phyloP scores from a whole-genome alignment of 306 rosid genomes.

The Datisca glomerata region DNA sequence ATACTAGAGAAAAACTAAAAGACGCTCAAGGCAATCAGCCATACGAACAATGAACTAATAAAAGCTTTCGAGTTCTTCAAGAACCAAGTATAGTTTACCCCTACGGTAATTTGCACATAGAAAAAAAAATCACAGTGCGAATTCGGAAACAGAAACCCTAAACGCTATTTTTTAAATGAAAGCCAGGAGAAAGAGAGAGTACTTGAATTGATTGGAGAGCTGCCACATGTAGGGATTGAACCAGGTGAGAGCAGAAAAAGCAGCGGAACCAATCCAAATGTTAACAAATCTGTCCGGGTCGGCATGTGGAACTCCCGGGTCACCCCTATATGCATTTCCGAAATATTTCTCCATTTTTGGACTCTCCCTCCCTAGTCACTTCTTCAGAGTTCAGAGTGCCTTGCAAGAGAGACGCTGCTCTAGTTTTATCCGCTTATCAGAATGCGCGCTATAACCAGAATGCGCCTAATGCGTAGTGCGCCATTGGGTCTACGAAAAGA shows the following conservation, averaged over 20 bases:
- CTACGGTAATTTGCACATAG: neutral
- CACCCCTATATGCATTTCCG: constrained; percentile 85
- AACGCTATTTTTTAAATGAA: neutral
- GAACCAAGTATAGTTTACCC: neutral
- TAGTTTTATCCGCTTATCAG: too few relatives aligned
- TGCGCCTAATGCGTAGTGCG: too few relatives aligned
- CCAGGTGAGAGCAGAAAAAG: constrained; percentile 35
- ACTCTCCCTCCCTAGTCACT: too few relatives aligned
- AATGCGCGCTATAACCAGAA: too few relatives aligned
- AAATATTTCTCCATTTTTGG: constrained; percentile 78
- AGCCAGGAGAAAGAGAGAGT: constrained; percentile 2
- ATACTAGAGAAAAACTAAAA: too few relatives aligned
- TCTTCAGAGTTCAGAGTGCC: too few relatives aligned
- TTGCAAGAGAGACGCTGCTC: too few relatives aligned
- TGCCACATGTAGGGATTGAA: constrained; percentile 75
- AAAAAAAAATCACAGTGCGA: neutral
- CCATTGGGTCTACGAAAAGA: too few relatives aligned
- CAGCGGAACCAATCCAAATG: constrained; percentile 67
- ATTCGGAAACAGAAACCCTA: constrained; percentile 2
- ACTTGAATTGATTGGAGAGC: constrained; percentile 58
- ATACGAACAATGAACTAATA: too few relatives aligned
- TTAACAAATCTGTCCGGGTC: constrained; percentile 44
- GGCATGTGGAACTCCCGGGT: constrained; percentile 82
- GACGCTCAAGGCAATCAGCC: too few relatives aligned
- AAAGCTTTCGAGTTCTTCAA: too few relatives aligned